Evolutionary conservation across 2,329 filamentous ascomycete species (phyloP), one percentile per base, ranked within the genome.

Genomic region (Botrytis galanthina): DNA sequence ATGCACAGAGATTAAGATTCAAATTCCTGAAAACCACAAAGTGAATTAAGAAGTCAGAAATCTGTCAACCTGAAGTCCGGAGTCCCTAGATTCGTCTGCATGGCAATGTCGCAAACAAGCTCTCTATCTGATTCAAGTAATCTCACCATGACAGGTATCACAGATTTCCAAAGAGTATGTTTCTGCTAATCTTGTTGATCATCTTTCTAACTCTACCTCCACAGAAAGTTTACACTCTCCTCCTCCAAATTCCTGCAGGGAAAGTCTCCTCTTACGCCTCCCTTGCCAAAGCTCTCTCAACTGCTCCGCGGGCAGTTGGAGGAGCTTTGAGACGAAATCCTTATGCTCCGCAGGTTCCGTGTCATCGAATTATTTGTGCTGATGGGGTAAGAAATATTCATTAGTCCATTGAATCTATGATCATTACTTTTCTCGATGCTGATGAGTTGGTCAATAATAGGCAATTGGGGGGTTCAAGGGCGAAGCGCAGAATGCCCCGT

Each of bases 221-320:
- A 32, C 68, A 80, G 79, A 76, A 76, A 62, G 78, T 91, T 77
- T 91, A 91, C 79, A 82, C 84, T 14, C 84, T 88, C 44, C 85
- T 92, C 18, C 84, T 87, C 69, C 88, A 90, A 76, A 89, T 91
- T 37, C 90, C 90, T 3, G 75, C 80, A 10, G 89, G 90, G 18
- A 84, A 83, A 70, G 87, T 90, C 77, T 88, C 88, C 1, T 89
- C 89, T 0, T 91, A 92, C 79, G 86, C 86, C 4, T 84, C 87
- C 0, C 82, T 92, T 46, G 86, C 89, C 0, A 83, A 82, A 51
- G 86, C 88, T 26, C 82, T 91, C 16, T 78, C 82, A 20, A 89
- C 88, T n/a, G 89, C 87, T 42, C 88, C 90, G 1, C 84, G 89
- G 63, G 90, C 90, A 3, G 85, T 92, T 2, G 90, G 90, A 3